phyloP scores from a whole-genome alignment of 768 basidiomycete genomes.

The Calocera cornea region DNA sequence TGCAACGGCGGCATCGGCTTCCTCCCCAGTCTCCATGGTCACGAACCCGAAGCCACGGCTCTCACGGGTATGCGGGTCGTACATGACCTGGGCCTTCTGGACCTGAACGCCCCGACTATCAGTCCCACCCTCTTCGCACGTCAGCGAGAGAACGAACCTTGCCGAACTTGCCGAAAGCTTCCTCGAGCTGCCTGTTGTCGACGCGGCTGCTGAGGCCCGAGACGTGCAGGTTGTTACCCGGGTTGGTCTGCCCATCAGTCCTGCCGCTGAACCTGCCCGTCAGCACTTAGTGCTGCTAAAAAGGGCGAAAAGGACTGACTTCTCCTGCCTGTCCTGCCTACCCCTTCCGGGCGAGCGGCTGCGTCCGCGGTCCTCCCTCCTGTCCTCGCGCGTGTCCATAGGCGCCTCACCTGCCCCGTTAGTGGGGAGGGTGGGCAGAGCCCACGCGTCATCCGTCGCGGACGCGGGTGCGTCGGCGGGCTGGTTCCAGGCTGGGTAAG shows the following conservation, averaged over 20 bases:
- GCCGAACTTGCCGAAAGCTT: constrained; percentile 77
- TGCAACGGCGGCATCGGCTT: constrained; percentile 82
- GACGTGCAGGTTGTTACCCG: constrained; percentile 54
- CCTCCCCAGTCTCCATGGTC: constrained; percentile 67
- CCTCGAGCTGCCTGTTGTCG: constrained; percentile 78
- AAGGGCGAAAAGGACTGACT: background rate
- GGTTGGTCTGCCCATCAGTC: constrained; percentile 34
- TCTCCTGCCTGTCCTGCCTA: background rate
- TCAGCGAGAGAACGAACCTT: constrained; percentile 38
- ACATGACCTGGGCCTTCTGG: constrained; percentile 48
- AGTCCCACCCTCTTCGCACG: background rate
- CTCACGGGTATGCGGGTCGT: constrained; percentile 51
- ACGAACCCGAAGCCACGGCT: constrained; percentile 85
- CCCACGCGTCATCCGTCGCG: background rate
- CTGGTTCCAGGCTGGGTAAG: constrained; percentile 2
- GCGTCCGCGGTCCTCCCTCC: background rate
- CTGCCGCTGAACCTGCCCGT: background rate
- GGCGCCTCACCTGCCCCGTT: background rate
- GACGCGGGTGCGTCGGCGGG: background rate
- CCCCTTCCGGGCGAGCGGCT: background rate
- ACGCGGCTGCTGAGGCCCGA: constrained; percentile 45
- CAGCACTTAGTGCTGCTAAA: background rate
- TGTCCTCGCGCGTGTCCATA: constrained; percentile 2
- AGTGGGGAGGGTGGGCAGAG: background rate
- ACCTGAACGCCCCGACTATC: constrained; percentile 34